A percentile compares a stretch with the other conserved stretches of the same genome.
These are phyloP conservation scores for Heliosperma pusillum DNA, from an alignment of 148 eudicot species.

Conservation along the genomic window DNA sequence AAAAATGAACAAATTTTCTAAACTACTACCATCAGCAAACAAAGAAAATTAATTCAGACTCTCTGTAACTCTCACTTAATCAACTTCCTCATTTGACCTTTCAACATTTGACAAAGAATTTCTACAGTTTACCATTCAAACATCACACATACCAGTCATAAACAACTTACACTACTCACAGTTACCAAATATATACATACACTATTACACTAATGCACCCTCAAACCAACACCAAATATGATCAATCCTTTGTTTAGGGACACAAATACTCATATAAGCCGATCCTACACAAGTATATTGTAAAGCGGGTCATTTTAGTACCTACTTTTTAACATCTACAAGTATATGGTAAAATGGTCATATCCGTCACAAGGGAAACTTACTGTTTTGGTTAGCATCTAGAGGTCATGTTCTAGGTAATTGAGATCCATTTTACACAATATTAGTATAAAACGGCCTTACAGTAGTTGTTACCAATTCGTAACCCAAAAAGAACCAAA, in stretches of 20 bases:
- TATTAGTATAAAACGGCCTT: too few species aligned
- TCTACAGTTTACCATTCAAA: background rate
- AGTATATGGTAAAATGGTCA: too few species aligned
- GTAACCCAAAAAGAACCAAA: background rate
- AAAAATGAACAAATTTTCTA: background rate
- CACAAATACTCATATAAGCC: too few species aligned
- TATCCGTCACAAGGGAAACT: too few species aligned
- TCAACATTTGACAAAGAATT: conserved; percentile 4
- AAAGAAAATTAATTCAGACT: background rate
- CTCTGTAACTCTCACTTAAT: background rate
- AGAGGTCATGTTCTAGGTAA: too few species aligned
- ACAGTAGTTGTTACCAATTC: background rate
- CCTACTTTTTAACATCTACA: too few species aligned
- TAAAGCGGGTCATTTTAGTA: too few species aligned
- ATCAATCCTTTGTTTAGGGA: background rate
- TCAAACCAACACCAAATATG: background rate
- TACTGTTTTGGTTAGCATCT: too few species aligned
- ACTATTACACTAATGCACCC: background rate
- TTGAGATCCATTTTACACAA: too few species aligned
- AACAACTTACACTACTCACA: conserved; percentile 3
- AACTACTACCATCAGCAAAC: background rate
- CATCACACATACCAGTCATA: background rate
- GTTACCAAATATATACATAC: background rate
- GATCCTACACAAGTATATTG: too few species aligned
- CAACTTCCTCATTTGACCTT: background rate